Conservation (phyloP, 305 asterid species). For the Fraxinus xanthoxyloides region DNA sequence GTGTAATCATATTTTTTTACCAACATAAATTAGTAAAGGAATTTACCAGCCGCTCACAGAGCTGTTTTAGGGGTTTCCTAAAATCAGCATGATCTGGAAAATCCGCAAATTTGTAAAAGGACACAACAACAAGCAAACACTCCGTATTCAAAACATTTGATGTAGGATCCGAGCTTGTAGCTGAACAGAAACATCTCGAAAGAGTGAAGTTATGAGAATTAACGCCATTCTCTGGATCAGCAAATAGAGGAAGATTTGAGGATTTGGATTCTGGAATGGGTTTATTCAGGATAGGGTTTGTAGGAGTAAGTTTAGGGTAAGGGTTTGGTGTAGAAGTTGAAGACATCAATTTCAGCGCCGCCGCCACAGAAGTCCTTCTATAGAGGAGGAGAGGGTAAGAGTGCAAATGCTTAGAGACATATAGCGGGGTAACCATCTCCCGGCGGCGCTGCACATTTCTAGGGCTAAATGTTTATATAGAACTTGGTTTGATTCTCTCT, state of each 20-base stretch:
- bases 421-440: conserved; percentile 12
- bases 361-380: conserved; percentile 39
- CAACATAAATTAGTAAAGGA: conserved; percentile 11
- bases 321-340: conserved; percentile 39
- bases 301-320: conserved; percentile 18
- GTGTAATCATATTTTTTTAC: not conserved
- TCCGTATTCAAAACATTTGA: conserved; percentile 23
- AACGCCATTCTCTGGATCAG: conserved; percentile 39
- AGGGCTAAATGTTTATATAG: not conserved
- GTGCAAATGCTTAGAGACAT: conserved; percentile 38
- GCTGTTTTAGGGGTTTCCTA: conserved; percentile 75
- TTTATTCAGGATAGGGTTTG: conserved; percentile 29
- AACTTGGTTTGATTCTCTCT: too few species aligned
- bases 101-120: conserved; percentile 85
- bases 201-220: conserved; percentile 24
- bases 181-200: conserved; percentile 36
- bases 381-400: conserved; percentile 34
- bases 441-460: not conserved
- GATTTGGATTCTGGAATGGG: conserved; percentile 31
- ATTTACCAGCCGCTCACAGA: conserved; percentile 73
- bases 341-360: conserved; percentile 37
- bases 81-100: conserved; percentile 78
- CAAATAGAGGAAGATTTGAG: conserved; percentile 24
- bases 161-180: conserved; percentile 18
- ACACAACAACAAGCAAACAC: conserved; percentile 66